Conservation (phyloP, 768 basidiomycete genomes). For the Tylopilus felleus region DNA sequence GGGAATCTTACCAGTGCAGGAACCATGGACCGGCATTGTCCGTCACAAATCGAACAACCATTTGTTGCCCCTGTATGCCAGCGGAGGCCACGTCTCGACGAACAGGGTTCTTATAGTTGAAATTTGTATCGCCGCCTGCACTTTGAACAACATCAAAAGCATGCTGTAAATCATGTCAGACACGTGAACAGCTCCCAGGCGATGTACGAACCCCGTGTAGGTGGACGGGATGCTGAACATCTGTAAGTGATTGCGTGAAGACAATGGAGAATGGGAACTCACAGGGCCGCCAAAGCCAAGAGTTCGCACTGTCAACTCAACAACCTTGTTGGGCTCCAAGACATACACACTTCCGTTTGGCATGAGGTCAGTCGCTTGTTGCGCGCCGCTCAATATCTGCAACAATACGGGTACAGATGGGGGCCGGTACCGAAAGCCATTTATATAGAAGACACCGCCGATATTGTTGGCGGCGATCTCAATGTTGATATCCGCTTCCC, state of each 20-base stretch:
- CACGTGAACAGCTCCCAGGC: not conserved
- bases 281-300: constrained; percentile 19
- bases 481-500: not conserved
- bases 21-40: constrained; percentile 65
- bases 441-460: not conserved
- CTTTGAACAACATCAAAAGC: constrained; percentile 35
- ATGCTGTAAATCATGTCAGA: constrained; percentile 26
- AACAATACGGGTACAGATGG: not conserved
- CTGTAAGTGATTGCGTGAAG: not conserved
- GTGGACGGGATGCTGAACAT: constrained; percentile 28
- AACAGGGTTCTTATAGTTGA: constrained; percentile 38
- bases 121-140: constrained; percentile 17
- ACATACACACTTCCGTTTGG: constrained; percentile 24
- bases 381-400: constrained; percentile 32
- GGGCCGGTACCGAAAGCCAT: not conserved
- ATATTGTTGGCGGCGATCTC: not conserved
- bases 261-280: constrained; percentile 4
- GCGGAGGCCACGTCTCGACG: constrained; percentile 30
- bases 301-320: constrained; percentile 18
- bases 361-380: constrained; percentile 27
- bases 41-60: constrained; percentile 54
- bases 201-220: constrained; percentile 19
- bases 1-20: constrained; percentile 33
- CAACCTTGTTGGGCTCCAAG: constrained; percentile 27
- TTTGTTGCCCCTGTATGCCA: constrained; percentile 36